phyloP scores from a whole-genome alignment of 1,139 yeast species.

The Lodderomyces orthopsilosis region DNA sequence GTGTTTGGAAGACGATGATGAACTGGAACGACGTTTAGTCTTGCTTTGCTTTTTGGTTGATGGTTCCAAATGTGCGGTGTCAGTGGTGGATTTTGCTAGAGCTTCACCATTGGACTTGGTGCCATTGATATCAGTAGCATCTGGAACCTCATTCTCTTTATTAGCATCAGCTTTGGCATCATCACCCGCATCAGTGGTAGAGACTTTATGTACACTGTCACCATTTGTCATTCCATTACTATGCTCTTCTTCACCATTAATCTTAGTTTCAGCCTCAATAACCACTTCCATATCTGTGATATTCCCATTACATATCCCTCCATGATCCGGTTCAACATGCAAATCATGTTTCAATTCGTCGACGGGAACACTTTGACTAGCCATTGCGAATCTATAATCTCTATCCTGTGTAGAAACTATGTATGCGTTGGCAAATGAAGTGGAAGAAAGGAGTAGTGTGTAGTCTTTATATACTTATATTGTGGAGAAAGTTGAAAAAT shows the following conservation, averaged over 20 bases:
- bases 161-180: background rate
- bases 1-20: background rate
- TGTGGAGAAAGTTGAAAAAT: background rate
- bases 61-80: background rate
- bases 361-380: conserved; percentile 1
- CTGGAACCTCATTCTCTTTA: background rate
- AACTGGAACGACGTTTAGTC: background rate
- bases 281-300: conserved; percentile 1
- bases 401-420: no score
- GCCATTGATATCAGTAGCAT: background rate
- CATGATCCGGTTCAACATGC: background rate
- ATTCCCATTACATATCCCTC: background rate
- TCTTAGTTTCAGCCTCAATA: background rate
- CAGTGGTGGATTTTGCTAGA: background rate
- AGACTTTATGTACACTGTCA: background rate
- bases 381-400: background rate
- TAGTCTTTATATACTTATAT: background rate
- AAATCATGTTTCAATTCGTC: background rate
- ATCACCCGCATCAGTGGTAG: background rate
- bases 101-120: background rate
- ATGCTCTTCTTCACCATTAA: background rate
- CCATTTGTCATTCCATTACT: background rate
- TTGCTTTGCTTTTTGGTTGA: background rate
- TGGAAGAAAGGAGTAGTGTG: background rate
- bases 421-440: background rate